Percentiles rank a stretch among this genome's conserved stretches.
phyloP scores from a whole-genome alignment of 345 rosid species.

The Hirschfeldia incana region DNA sequence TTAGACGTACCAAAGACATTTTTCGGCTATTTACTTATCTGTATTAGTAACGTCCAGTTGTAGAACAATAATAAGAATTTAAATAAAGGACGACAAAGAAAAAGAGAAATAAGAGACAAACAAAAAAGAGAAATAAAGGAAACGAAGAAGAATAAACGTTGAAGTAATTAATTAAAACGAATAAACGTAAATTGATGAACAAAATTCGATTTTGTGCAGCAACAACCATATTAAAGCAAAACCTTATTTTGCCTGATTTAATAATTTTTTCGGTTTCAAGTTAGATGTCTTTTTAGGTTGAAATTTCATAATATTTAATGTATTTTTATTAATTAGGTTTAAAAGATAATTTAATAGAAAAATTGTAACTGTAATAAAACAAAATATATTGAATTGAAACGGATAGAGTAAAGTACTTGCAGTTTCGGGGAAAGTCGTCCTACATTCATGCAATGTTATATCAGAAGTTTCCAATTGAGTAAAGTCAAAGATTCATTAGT shows the following conservation, averaged over 20 bases:
- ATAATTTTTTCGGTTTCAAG: too few relatives aligned
- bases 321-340: too few relatives aligned
- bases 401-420: too few relatives aligned
- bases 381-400: too few relatives aligned
- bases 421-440: neutral
- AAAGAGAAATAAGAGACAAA: neutral
- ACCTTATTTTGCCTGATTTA: too few relatives aligned
- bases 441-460: neutral
- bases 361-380: too few relatives aligned
- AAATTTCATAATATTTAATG: too few relatives aligned
- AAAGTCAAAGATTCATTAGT: constrained; percentile 37
- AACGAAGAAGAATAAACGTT: constrained; percentile 15
- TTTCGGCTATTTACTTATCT: neutral
- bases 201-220: neutral
- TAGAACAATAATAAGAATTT: constrained; percentile 17
- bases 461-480: constrained; percentile 20
- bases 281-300: too few relatives aligned
- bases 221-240: neutral
- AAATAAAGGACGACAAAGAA: too few relatives aligned
- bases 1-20: neutral
- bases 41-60: constrained; percentile 7
- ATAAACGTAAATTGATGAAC: neutral
- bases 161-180: neutral
- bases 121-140: neutral
- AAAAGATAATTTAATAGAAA: too few relatives aligned